Percentiles rank a stretch among this genome's conserved stretches.
These are phyloP conservation scores for Backusella westeae DNA, from an alignment of 192 early-diverging fungal species.

Conservation along the genomic window DNA sequence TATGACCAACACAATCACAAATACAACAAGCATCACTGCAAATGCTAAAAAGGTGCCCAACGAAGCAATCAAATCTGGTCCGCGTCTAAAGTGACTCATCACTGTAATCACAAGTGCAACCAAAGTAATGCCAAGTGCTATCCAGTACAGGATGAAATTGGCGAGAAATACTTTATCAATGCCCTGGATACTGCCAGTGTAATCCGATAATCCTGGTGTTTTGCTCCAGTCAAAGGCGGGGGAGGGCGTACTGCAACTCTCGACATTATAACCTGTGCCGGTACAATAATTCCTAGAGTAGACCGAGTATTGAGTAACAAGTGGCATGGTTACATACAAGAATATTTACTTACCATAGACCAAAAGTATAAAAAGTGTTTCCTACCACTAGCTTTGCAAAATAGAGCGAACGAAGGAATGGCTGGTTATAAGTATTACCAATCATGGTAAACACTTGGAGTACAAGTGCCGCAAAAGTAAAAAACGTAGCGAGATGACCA, in stretches of 20 bases:
- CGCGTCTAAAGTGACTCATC: slow-evolving; percentile 19
- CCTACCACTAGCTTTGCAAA: slow-evolving; percentile 15
- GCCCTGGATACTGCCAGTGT: neutral
- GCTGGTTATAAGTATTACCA: slow-evolving; percentile 26
- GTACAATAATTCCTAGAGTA: slow-evolving; percentile 26
- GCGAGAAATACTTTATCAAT: slow-evolving; percentile 19
- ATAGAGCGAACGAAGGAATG: slow-evolving; percentile 23
- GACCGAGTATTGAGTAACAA: neutral
- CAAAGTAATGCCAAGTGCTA: slow-evolving; percentile 25
- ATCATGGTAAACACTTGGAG: slow-evolving; percentile 30
- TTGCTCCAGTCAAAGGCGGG: neutral
- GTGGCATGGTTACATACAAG: neutral
- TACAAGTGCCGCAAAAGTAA: slow-evolving; percentile 25
- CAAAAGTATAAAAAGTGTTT: slow-evolving; percentile 12
- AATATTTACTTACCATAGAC: slow-evolving; percentile 21
- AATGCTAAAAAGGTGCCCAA: slow-evolving; percentile 18
- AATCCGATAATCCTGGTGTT: too few relatives aligned
- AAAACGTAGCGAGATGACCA: slow-evolving; percentile 27
- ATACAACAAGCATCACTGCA: slow-evolving; percentile 14
- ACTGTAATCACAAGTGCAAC: slow-evolving; percentile 21
- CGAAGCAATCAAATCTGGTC: slow-evolving; percentile 15
- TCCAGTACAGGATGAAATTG: slow-evolving; percentile 27
- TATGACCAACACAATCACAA: slow-evolving; percentile 22
- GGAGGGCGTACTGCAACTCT: neutral
- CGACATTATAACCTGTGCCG: slow-evolving; percentile 5